A percentile compares a stretch with the other conserved stretches of the same genome.
Evolutionary conservation across 148 eudicot species (phyloP).

Genomic region (Vaccinium myrtillus): DNA sequence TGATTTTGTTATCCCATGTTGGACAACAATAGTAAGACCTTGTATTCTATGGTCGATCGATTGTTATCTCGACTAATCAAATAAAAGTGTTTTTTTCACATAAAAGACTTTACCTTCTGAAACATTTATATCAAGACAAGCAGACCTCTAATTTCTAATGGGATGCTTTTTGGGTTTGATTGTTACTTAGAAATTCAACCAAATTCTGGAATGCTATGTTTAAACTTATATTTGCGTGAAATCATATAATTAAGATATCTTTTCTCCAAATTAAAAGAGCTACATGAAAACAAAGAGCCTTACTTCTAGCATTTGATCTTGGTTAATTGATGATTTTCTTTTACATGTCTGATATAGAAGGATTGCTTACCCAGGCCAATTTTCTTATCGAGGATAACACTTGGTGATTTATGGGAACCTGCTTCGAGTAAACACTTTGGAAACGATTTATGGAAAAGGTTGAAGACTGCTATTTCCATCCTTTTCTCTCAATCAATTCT

Average conservation of each 20-base stretch:
- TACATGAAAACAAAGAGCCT: background rate
- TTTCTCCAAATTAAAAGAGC: background rate
- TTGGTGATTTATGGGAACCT: constrained; percentile 90
- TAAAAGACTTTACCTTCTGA: background rate
- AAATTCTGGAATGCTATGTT: background rate
- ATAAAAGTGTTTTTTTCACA: background rate
- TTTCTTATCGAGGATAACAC: constrained; percentile 75
- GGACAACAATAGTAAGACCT: background rate
- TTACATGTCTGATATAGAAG: constrained; percentile 5
- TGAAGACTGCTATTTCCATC: constrained; percentile 65
- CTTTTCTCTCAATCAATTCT: constrained; percentile 73
- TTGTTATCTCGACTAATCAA: background rate
- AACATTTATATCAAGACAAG: background rate
- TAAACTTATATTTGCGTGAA: background rate
- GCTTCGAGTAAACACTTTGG: constrained; percentile 70
- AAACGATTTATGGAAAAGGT: constrained; percentile 73
- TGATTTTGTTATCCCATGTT: background rate
- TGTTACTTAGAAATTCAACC: background rate
- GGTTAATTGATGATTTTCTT: background rate
- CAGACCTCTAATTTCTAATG: background rate
- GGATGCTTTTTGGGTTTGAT: background rate
- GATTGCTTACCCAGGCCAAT: constrained; percentile 59
- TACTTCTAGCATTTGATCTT: background rate
- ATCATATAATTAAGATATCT: background rate
- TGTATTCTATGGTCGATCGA: background rate